These are phyloP conservation scores for Aureobasidium lini DNA, from an alignment of 2,329 filamentous ascomycete genomes.

Conservation along the genomic window DNA sequence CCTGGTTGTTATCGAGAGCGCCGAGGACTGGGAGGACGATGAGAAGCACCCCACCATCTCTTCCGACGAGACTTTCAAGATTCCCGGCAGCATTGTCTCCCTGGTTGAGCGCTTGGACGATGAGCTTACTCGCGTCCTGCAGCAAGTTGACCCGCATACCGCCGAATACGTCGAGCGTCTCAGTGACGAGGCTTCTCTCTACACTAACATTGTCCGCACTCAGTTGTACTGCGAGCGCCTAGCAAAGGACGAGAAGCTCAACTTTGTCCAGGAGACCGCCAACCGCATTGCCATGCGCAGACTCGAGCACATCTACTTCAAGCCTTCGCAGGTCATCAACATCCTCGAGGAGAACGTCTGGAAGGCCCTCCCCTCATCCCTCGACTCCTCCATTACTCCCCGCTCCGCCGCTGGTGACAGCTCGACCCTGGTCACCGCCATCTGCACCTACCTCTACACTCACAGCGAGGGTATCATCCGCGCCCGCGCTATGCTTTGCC, in stretches of 20 bases:
- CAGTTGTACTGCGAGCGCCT: conserved; percentile 83
- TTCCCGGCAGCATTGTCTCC: conserved; percentile 89
- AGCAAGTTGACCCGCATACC: conserved; percentile 96
- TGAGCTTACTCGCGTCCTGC: conserved; percentile 92
- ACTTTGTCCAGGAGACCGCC: conserved; percentile 74
- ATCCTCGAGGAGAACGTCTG: conserved; percentile 93
- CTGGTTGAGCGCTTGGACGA: conserved; percentile 94
- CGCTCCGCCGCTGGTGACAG: conserved; percentile 62
- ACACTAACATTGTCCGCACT: conserved; percentile 84
- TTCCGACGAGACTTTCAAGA: conserved; percentile 72
- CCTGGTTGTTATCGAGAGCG: conserved; percentile 80
- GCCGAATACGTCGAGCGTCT: conserved; percentile 97
- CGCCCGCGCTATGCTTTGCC: conserved; percentile 93
- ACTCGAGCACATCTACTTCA: conserved; percentile 98
- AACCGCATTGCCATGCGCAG: conserved; percentile 92
- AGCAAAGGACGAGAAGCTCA: conserved; percentile 60
- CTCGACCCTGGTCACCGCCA: conserved; percentile 67
- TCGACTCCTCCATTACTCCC: conserved; percentile 76
- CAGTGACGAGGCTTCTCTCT: conserved; percentile 81
- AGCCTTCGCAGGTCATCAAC: conserved; percentile 86
- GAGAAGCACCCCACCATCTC: conserved; percentile 78
- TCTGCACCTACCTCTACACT: conserved; percentile 92
- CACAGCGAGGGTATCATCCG: conserved; percentile 94
- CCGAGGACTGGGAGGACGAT: conserved; percentile 98
- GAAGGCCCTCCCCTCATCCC: conserved; percentile 63